phyloP scores from a whole-genome alignment of 1,284 basidiomycete genomes.

The Tilletiopsis washingtonensis region DNA sequence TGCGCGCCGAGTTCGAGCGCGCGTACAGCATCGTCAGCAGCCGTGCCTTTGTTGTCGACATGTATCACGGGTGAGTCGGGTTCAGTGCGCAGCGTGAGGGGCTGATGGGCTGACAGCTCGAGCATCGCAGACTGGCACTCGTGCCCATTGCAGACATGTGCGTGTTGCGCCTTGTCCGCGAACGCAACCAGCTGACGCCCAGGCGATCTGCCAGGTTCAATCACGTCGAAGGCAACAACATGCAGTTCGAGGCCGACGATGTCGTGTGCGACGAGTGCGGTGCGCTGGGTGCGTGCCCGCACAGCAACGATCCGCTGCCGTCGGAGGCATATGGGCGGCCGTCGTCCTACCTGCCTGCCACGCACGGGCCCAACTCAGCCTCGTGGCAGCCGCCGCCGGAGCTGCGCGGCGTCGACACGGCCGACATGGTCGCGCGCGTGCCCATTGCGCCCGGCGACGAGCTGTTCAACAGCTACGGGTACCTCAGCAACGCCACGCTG shows the following conservation, averaged over 20 bases:
- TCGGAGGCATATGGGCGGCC: not conserved
- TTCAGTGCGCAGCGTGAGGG: too few species aligned
- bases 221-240: constrained; percentile 23
- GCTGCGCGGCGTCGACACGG: constrained; percentile 11
- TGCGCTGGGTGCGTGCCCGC: not conserved
- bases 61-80: constrained; percentile 25
- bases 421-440: constrained; percentile 25
- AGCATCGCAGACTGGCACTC: constrained; percentile 12
- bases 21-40: constrained; percentile 31
- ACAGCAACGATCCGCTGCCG: not conserved
- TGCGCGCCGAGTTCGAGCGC: constrained; percentile 1
- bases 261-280: constrained; percentile 38
- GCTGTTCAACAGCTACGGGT: constrained; percentile 37
- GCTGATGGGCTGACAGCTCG: not conserved
- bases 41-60: constrained; percentile 37
- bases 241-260: constrained; percentile 39
- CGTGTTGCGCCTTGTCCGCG: not conserved
- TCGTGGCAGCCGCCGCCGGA: constrained; percentile 1
- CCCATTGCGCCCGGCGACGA: constrained; percentile 11
- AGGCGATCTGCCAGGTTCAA: constrained; percentile 17
- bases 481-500: constrained; percentile 28
- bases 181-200: not conserved
- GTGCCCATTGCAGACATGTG: constrained; percentile 35
- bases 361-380: not conserved
- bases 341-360: not conserved